A percentile compares a stretch with the other conserved stretches of the same genome.
These are phyloP conservation scores for Cetradonia linearis DNA, from an alignment of 495 filamentous ascomycete species.

Conservation along the genomic window DNA sequence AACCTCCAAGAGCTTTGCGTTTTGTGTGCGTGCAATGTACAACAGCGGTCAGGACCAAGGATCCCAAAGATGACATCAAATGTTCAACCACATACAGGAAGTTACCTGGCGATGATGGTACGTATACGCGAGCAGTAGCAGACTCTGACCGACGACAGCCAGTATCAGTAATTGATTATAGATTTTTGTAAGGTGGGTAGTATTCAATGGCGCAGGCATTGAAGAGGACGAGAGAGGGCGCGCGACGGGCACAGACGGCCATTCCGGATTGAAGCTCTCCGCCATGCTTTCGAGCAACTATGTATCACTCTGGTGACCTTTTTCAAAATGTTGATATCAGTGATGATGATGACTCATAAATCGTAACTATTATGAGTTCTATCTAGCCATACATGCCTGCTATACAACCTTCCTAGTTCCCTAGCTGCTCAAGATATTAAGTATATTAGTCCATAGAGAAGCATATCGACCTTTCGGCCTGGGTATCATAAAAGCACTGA, in stretches of 20 bases:
- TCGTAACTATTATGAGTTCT: not conserved
- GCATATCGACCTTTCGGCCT: conserved; percentile 7
- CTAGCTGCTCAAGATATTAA: not conserved
- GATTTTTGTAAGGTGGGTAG: not conserved
- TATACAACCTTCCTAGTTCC: not conserved
- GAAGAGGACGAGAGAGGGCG: not conserved
- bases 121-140: not conserved
- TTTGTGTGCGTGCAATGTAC: not conserved
- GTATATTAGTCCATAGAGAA: not conserved
- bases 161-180: not conserved
- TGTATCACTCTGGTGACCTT: not conserved
- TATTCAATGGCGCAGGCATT: not conserved
- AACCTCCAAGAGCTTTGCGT: too few relatives aligned
- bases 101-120: not conserved
- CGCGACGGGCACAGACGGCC: not conserved
- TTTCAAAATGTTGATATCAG: not conserved
- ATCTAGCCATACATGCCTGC: not conserved
- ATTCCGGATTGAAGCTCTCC: not conserved
- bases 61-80: not conserved
- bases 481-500: conserved; percentile 13
- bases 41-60: not conserved
- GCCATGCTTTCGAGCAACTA: not conserved
- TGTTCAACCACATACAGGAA: not conserved
- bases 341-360: not conserved
- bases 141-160: not conserved